Evolutionary conservation across 2,329 filamentous ascomycete species (phyloP), one percentile per base, ranked within the genome.

Genomic region (Incumbomyces lentus): DNA sequence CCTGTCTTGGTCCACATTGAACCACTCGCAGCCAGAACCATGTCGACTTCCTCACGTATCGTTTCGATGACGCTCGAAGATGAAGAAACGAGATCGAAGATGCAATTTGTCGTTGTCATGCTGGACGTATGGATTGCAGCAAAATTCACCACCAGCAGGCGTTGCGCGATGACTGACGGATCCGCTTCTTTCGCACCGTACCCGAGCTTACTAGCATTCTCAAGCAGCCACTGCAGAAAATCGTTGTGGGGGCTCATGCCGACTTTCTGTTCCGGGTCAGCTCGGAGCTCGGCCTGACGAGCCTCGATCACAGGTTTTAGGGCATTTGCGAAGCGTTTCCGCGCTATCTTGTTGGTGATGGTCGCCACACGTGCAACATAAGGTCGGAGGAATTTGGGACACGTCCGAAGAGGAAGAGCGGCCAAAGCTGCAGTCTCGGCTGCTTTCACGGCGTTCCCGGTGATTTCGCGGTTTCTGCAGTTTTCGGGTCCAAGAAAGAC

Each of bases 381-480:
- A 0, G 73, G 72, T 18, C 74, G 71, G 2, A 78, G 55, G 2
- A 71, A 60, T 6, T 61, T 61, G 0, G 75, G 74, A 1, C 72
- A 60, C 46, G 74, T 59, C 51, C 63, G 61, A n/a, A 73, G 50
- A 37, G 71, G 62, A 48, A 64, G 63, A 48, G 69, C 69, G 39
- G 69, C 55, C 2, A 75, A 55, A 2, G 76, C 67, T 40, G 68
- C 68, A 49, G 33, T n/a, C 13, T 72, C 66, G 30, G 74, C 72
- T 49, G 77, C 79, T 19, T 59, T 59, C 7, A 72, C 61, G 54
- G 73, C 71, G 44, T 64, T 61, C n/a, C 65, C 56, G 37, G 77
- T 59, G 47, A 74, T 74, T 5, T 61, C 58, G 30, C 40, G 35
- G 34, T 54, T 40, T 17, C 48, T 45, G 57, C 67, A 71, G 0